Evolutionary conservation across 2,329 filamentous ascomycete species (phyloP), one percentile per base, ranked within the genome.

Genomic region (Kalmusia sp.): DNA sequence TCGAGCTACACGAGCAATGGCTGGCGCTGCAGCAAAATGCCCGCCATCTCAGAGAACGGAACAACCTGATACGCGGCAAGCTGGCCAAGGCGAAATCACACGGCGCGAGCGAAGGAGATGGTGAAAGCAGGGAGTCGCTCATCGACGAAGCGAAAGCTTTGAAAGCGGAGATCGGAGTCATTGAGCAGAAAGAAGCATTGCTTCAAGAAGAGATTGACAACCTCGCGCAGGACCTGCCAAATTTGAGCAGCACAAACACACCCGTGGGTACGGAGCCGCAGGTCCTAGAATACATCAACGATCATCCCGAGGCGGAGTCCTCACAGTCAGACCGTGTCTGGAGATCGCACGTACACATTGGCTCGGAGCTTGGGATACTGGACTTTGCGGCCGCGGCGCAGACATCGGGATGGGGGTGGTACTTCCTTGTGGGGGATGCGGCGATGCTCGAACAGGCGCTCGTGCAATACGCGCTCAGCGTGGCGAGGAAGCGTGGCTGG

Each of bases 321-420:
- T 61, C 57, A 14, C 65, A 54, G 63, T 72, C 68, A 2, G 76
- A 80, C 59, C 76, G 78, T 51, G 76, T 83, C 6, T 87, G 83
- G 83, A 82, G 86, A 35, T 93, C 90, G 0, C 93, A 97, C 73
- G 89, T 95, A 6, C 84, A 93, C 62, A 93, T 99, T 63, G 95
- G 95, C 27, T 82, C 86, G 4, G 86, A 92, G 68, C 84, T 99
- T n/a, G 87, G 88, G 28, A 82, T 99, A n/a, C 81, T 99, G 46
- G 93, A 99, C 77, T 97, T 99, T 69, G 81, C 89, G 4, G 87
- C 84, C 54, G 92, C 92, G 4, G 88, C 88, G 2, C 87, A 84
- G n/a, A 88, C 91, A 1, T 91, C 89, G 3, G 95, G 95, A 31
- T 99, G 93, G 93, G 95, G 95, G 1, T 99, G 92, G 91, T 99